These are phyloP conservation scores for Mayamaea pseudoterrestris DNA, from an alignment of 108 stramenopile species.

Conservation along the genomic window DNA sequence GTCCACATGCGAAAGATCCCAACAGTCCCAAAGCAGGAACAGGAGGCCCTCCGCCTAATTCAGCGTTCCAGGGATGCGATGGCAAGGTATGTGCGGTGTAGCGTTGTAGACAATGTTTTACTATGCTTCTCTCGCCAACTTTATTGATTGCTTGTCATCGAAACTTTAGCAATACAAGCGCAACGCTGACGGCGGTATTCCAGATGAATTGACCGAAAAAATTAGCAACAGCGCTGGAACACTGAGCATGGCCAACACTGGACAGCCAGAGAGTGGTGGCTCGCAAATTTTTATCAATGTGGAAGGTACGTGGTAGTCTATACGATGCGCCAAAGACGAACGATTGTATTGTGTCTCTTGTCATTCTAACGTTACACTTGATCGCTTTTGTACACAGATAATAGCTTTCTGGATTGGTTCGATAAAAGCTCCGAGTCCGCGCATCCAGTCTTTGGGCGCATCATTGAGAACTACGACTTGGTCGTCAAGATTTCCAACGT, in stretches of 20 bases:
- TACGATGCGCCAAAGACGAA: neutral
- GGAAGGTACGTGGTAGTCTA: constrained; percentile 1
- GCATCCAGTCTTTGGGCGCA: constrained; percentile 68
- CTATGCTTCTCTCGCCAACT: too few relatives aligned
- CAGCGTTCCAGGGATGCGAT: constrained; percentile 23
- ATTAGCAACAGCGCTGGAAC: constrained; percentile 42
- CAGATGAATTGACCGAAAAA: constrained; percentile 38
- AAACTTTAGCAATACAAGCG: constrained; percentile 22
- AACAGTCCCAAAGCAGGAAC: constrained; percentile 38
- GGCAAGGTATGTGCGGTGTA: too few relatives aligned
- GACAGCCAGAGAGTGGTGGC: constrained; percentile 19
- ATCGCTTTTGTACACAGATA: constrained; percentile 17
- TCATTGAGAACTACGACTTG: constrained; percentile 31
- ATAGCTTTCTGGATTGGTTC: constrained; percentile 64
- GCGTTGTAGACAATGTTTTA: too few relatives aligned
- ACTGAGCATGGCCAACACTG: constrained; percentile 36
- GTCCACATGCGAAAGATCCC: constrained; percentile 46
- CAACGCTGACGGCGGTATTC: constrained; percentile 36
- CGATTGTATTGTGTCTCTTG: neutral
- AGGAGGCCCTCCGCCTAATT: constrained; percentile 31
- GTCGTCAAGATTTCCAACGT: constrained; percentile 38
- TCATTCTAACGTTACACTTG: neutral
- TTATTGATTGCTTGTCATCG: too few relatives aligned
- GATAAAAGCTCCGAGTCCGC: constrained; percentile 34
- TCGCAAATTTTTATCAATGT: constrained; percentile 71